Base-by-base conservation (phyloP, 2,329 filamentous ascomycete genomes). In the Pyrenophora seminiperda region DNA sequence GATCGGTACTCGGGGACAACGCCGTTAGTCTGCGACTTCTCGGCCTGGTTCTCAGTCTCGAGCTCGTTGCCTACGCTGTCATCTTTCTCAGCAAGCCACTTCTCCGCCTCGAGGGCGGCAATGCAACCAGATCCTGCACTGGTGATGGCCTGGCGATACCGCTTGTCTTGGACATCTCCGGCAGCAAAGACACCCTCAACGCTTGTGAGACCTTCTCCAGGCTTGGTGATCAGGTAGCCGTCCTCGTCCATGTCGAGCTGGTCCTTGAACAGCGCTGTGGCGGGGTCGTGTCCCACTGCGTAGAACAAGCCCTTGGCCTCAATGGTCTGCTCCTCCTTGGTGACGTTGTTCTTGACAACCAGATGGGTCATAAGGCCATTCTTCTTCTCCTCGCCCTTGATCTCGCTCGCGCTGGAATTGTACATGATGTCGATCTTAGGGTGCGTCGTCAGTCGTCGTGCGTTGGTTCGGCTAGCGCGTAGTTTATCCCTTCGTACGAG, bases 161-260 rank as follows among this genome's bases (percentile, higher is more conserved):
- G 86, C 87, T 97, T 99, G 74, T 99, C 95, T 80, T 99, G 94
- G 7, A 99, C 95, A 72, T 99, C 94, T 58, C 94, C 94, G 7
- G 93, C 94, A 30, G 94, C 94, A 71, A 97, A 99, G 15, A 99
- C 91, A 73, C 94, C 94, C 71, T 91, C 85, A 5, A 97, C 76
- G 75, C 85, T 96, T 39, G 94, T 99, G 69, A 88, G 81, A 51
- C 91, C 91, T 37, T 91, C 93, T 48, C 94, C 95, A 3, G 94
- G 89, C 75, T 88, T 84, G 48, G 94, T 99, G 64, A 91, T 74
- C 52, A 99, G 85, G 76, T 99, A 99, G 17, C 91, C 91, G 58
- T 99, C 93, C 57, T 84, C 83, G 69, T 99, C 95, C 67, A 88
- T 89, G 56, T 94, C 83, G 54, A 99, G 68, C 79, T 97, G 91